Percentiles rank a stretch among this genome's conserved stretches.
phyloP scores from a whole-genome alignment of 257 asterid species.

The Solanum megistacrolobum region DNA sequence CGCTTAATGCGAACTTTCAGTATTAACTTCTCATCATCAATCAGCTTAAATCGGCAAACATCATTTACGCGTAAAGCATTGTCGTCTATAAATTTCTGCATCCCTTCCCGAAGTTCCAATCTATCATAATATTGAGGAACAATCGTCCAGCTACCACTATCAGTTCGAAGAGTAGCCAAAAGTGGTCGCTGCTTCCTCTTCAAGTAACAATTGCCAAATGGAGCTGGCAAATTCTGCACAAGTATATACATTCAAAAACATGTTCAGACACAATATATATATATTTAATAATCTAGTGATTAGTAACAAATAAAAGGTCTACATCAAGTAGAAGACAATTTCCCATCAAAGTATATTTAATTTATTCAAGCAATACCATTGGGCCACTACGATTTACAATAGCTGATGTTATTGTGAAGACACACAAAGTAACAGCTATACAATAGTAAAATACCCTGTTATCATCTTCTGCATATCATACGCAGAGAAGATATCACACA shows the following conservation, averaged over 20 bases:
- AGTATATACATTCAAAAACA: not conserved
- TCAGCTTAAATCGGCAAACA: not conserved
- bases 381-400: not conserved
- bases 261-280: not conserved
- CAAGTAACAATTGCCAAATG: not conserved
- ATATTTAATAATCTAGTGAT: not conserved
- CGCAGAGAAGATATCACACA: not conserved
- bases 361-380: not conserved
- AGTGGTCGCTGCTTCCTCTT: not conserved
- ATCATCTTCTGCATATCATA: not conserved
- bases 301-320: not conserved
- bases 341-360: not conserved
- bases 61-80: not conserved
- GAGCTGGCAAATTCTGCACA: not conserved
- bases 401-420: not conserved
- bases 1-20: not conserved
- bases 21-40: not conserved
- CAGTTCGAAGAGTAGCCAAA: not conserved
- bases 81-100: not conserved
- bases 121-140: not conserved
- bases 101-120: not conserved
- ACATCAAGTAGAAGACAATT: not conserved
- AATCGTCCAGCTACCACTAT: not conserved
- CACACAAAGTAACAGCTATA: not conserved
- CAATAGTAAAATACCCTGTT: not conserved